Conservation (phyloP, 2,329 filamentous ascomycete species). For the Microcyclospora tardicrescens region DNA sequence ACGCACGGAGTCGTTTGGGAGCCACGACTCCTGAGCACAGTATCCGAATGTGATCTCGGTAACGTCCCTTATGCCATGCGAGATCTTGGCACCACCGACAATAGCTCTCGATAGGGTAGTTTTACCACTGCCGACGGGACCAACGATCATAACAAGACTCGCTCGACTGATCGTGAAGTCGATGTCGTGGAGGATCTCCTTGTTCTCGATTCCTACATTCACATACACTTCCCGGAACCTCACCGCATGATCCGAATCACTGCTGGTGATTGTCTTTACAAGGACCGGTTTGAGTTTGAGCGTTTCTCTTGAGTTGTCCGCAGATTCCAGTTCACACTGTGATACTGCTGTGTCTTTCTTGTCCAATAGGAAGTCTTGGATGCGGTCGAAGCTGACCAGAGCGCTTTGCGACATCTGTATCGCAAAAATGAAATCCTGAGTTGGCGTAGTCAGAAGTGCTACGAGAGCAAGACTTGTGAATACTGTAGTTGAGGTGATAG, state of each 20-base stretch:
- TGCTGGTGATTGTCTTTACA: too few species aligned
- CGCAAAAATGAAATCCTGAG: conserved; percentile 7
- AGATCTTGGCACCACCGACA: background rate
- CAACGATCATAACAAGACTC: conserved; percentile 1
- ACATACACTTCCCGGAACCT: too few species aligned
- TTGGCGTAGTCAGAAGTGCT: conserved; percentile 6
- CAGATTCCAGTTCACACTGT: background rate
- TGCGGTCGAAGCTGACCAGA: conserved; percentile 9
- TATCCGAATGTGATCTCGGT: conserved; percentile 1
- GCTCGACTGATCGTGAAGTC: conserved; percentile 3
- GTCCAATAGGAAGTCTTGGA: conserved; percentile 9
- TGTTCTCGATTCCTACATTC: too few species aligned
- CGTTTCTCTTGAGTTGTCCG: too few species aligned
- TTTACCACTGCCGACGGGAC: conserved; percentile 2
- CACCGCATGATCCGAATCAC: too few species aligned
- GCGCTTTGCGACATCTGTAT: conserved; percentile 8
- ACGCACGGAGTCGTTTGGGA: conserved; percentile 9
- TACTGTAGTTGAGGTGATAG: conserved; percentile 7
- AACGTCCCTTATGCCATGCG: background rate
- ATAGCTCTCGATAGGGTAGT: conserved; percentile 1
- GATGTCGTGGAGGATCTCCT: background rate
- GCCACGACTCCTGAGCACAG: conserved; percentile 9
- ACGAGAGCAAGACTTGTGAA: conserved; percentile 13
- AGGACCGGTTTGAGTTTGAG: too few species aligned
- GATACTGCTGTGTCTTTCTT: background rate